A percentile compares a stretch with the other conserved stretches of the same genome.
phyloP scores from a whole-genome alignment of 2,329 filamentous ascomycete genomes.

The Gaeumannomyces sp. region DNA sequence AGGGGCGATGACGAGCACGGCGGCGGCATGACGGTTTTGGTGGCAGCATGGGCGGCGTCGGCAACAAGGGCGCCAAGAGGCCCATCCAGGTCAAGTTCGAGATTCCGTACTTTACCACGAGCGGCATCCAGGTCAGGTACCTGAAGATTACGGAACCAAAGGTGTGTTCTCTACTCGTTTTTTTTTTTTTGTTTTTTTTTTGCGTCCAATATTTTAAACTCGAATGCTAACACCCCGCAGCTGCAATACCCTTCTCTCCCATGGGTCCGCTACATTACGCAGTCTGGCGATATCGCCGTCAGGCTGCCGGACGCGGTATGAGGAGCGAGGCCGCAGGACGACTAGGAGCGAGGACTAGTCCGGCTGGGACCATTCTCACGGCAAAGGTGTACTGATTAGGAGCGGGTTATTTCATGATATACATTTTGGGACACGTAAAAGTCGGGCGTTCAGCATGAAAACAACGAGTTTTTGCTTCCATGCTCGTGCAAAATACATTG shows the following conservation, averaged over 20 bases:
- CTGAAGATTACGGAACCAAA: constrained; percentile 99
- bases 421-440: no score
- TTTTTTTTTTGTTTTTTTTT: background rate
- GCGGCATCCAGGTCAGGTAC: constrained; percentile 96
- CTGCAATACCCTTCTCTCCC: constrained; percentile 96
- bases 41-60: constrained; percentile 89
- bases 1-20: constrained; percentile 93
- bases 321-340: no score
- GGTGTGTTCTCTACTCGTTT: constrained; percentile 49
- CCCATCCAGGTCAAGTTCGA: constrained; percentile 99
- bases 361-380: no score
- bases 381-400: no score
- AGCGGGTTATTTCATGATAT: no score
- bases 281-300: constrained; percentile 94
- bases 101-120: constrained; percentile 99
- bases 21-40: constrained; percentile 98
- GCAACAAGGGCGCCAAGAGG: constrained; percentile 82
- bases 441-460: no score
- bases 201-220: constrained; percentile 11
- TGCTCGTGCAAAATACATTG: no score
- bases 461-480: no score
- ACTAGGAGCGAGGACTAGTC: no score
- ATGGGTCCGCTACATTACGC: constrained; percentile 98
- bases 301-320: constrained; percentile 83
- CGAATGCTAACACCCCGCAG: constrained; percentile 36